Evolutionary conservation across 805 yeast species (phyloP), one percentile per base, ranked within the genome.

Genomic region (Wickerhamomyces ciferrii): DNA sequence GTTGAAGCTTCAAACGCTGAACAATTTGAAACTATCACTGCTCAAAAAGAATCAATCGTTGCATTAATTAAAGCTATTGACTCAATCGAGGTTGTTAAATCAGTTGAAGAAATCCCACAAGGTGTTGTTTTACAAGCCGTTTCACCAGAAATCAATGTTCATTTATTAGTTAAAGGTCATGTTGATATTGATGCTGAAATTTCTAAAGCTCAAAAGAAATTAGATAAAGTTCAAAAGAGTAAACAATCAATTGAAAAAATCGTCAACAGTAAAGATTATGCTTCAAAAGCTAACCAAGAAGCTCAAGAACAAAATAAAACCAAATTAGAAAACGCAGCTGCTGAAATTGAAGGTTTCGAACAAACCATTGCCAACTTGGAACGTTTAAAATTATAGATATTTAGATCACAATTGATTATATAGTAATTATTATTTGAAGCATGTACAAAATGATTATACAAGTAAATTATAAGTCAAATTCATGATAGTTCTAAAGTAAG

Each of bases 101-200:
- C 68, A 14, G 66, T 68, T 21, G 77, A 79, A 21, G 70, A 67
- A 15, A 79, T 90, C 51, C 97, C 97, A 56, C 79, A 81, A 49
- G 99, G 99, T 41, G 87, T 96, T 67, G 97, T 92, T 39, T 77
- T 90, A 54, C 83, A 81, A 56, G 79, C 95, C 47, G 88, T 92
- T 48, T 79, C 81, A 48, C 84, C 96, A 42, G 85, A 79, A 46
- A 82, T 88, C 64, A 84, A 81, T 49, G 98, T 91, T 19, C 96
- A 89, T 60, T 79, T 92, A 27, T 75, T 94, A 64, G 97, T 92
- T 48, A 91, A 89, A 75, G 99, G 98, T 45, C 91, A 86, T 63
- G 83, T 94, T 55, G 97, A 92, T 66, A 78, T 91, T 56, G 97
- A 90, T 59, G 85, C 85, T 46, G 98, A 94, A 71, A 87, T 94